Conservation (phyloP, 2,329 filamentous ascomycete genomes). For the Clonostachys chloroleuca region DNA sequence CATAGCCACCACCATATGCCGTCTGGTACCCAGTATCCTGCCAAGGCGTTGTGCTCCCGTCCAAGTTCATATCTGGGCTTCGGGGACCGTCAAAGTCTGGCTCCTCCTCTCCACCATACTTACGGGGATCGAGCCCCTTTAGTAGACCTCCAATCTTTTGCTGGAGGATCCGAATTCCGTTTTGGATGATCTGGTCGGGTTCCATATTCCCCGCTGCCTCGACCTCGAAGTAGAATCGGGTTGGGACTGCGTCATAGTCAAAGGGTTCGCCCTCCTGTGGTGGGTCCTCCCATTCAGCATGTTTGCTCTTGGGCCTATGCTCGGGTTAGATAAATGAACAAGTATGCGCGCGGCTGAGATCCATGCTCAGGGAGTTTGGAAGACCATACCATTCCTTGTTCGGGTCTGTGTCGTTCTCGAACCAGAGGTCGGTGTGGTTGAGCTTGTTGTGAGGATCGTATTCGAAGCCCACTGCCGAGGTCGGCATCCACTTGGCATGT, state of each 20-base stretch:
- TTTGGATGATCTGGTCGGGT: conserved; percentile 83
- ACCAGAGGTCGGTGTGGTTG: conserved; percentile 90
- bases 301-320: conserved; percentile 73
- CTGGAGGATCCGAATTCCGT: conserved; percentile 85
- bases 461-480: conserved; percentile 89
- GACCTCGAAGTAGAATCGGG: conserved; percentile 88
- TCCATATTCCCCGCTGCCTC: conserved; percentile 85
- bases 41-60: conserved; percentile 49
- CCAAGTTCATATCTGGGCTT: conserved; percentile 61
- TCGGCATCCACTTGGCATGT: conserved; percentile 96
- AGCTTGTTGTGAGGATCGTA: conserved; percentile 98
- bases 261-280: conserved; percentile 80
- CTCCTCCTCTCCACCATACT: conserved; percentile 50
- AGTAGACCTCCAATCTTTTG: conserved; percentile 84
- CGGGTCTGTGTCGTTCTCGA: conserved; percentile 69
- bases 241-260: conserved; percentile 83
- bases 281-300: conserved; percentile 75
- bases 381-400: conserved; percentile 74
- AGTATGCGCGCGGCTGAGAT: not conserved
- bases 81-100: conserved; percentile 60
- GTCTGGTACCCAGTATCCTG: conserved; percentile 41
- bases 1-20: conserved; percentile 66
- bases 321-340: conserved; percentile 3
- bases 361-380: too few species aligned
- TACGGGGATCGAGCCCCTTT: conserved; percentile 41